These are phyloP conservation scores for Metschnikowia baotianmanensis DNA, from an alignment of 805 yeast genomes.

Conservation along the genomic window DNA sequence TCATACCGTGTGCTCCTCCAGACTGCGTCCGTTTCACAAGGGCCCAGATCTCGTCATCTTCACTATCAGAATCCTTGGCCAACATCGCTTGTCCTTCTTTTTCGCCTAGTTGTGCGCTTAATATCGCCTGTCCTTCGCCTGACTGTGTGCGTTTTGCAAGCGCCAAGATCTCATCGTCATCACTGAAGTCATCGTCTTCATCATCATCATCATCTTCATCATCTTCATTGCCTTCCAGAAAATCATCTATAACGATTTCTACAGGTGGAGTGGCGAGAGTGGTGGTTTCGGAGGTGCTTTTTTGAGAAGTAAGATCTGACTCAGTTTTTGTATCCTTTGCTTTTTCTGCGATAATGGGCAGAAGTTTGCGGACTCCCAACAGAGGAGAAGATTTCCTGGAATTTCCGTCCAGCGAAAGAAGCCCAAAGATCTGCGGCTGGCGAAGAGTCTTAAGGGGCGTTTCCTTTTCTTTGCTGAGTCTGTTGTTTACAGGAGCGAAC, in stretches of 20 bases:
- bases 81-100: no score
- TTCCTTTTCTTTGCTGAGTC: neutral
- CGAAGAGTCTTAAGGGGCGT: neutral
- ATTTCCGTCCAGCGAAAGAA: neutral
- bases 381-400: slow-evolving; percentile 1
- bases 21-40: no score
- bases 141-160: slow-evolving; percentile 15
- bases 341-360: no score
- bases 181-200: slow-evolving; percentile 13
- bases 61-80: no score
- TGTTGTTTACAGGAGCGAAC: neutral
- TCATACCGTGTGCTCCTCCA: no score
- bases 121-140: slow-evolving; percentile 10
- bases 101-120: no score
- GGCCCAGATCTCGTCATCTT: no score
- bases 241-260: no score
- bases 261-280: no score
- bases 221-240: neutral
- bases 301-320: no score
- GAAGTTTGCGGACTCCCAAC: slow-evolving; percentile 6
- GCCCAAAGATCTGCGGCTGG: slow-evolving; percentile 4
- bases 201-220: neutral
- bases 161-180: slow-evolving; percentile 20
- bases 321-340: no score
- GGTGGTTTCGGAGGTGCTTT: no score